Evolutionary conservation across 192 early-diverging fungal species (phyloP).

Genomic region (Podila epigama): DNA sequence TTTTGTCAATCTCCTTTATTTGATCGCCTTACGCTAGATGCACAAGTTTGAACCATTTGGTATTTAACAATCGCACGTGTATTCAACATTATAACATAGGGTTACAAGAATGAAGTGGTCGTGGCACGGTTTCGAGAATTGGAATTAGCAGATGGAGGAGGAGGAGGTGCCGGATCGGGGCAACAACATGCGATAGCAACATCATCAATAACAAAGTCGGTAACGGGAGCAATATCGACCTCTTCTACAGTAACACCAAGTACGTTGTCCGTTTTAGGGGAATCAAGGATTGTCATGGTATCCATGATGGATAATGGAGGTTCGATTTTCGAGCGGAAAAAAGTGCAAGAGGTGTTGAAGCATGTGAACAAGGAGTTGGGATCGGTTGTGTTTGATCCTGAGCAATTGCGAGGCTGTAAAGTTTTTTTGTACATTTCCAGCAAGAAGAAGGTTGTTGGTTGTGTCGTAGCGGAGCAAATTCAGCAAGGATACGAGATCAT

Average conservation of each 20-base stretch:
- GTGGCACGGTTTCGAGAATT: conserved; percentile 23
- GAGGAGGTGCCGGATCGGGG: background rate
- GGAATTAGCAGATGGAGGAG: background rate
- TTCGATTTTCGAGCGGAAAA: conserved; percentile 41
- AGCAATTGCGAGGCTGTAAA: conserved; percentile 44
- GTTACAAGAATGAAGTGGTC: conserved; percentile 54
- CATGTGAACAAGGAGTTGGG: conserved; percentile 49
- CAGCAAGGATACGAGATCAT: conserved; percentile 45
- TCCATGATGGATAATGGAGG: conserved; percentile 29
- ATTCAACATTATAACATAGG: background rate
- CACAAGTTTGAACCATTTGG: too few relatives aligned
- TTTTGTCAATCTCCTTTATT: too few relatives aligned
- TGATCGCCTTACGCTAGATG: too few relatives aligned
- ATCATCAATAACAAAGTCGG: too few relatives aligned
- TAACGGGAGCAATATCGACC: too few relatives aligned
- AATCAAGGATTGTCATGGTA: conserved; percentile 45
- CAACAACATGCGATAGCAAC: background rate
- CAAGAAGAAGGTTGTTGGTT: conserved; percentile 54
- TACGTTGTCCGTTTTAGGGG: background rate
- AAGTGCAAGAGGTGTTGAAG: conserved; percentile 51
- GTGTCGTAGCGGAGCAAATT: conserved; percentile 51
- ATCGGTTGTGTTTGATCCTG: conserved; percentile 46
- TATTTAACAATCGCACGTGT: too few relatives aligned
- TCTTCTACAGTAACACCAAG: too few relatives aligned
- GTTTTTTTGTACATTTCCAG: conserved; percentile 52